These are phyloP conservation scores for Metschnikowia colocasiae DNA, from an alignment of 805 yeast genomes.

Conservation along the genomic window DNA sequence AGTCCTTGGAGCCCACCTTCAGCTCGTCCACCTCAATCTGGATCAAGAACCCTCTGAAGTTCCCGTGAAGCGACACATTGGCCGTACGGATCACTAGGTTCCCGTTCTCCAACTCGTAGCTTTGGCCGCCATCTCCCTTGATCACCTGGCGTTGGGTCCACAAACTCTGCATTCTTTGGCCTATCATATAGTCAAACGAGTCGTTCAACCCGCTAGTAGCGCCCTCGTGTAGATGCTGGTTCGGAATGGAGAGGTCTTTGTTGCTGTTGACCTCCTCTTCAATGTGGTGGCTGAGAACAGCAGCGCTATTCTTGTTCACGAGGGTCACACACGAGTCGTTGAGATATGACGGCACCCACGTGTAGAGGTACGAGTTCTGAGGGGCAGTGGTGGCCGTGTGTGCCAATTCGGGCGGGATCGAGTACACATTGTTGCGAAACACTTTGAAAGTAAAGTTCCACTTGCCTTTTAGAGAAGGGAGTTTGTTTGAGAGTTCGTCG, in stretches of 20 bases:
- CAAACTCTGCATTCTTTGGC: conserved; percentile 57
- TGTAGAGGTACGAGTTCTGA: conserved; percentile 46
- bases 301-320: conserved; percentile 40
- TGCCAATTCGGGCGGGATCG: conserved; percentile 39
- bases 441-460: conserved; percentile 71
- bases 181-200: conserved; percentile 52
- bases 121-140: conserved; percentile 72
- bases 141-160: conserved; percentile 70
- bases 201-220: conserved; percentile 56
- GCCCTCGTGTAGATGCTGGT: conserved; percentile 43
- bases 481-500: conserved; percentile 64
- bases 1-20: conserved; percentile 10
- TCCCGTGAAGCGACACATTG: conserved; percentile 71
- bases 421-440: conserved; percentile 58
- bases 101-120: conserved; percentile 54
- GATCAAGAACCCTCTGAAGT: conserved; percentile 64
- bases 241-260: conserved; percentile 29
- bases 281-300: conserved; percentile 33
- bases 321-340: conserved; percentile 46
- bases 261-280: conserved; percentile 26
- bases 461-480: conserved; percentile 56
- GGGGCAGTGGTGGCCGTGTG: conserved; percentile 27
- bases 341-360: conserved; percentile 49
- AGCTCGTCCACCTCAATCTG: conserved; percentile 44
- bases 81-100: conserved; percentile 57